Evolutionary conservation across 148 eudicot species (phyloP).

Genomic region (Silene conica): DNA sequence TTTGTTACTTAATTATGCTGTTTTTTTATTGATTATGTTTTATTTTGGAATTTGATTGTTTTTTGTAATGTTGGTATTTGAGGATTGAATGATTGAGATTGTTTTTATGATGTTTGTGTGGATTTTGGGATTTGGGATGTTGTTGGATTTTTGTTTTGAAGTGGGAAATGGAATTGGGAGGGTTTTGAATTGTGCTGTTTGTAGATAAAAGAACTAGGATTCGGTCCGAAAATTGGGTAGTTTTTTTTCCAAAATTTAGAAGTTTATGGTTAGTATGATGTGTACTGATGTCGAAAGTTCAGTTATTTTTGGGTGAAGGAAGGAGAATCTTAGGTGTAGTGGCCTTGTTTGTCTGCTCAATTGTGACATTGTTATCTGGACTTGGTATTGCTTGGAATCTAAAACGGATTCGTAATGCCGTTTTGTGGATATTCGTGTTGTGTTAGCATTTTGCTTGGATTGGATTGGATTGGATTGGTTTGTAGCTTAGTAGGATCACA

Average conservation of each 20-base stretch:
- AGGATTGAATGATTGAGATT: background rate
- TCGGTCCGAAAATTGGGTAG: background rate
- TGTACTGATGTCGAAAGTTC: background rate
- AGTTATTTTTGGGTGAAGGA: constrained; percentile 1
- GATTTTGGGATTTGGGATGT: background rate
- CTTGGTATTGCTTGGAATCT: background rate
- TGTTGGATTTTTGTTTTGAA: constrained; percentile 8
- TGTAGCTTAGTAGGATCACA: background rate
- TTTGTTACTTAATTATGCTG: background rate
- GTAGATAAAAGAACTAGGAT: background rate
- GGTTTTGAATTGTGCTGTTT: background rate
- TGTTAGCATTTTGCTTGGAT: background rate
- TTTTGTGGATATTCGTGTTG: background rate
- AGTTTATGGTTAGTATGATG: too few relatives aligned
- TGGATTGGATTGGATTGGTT: background rate
- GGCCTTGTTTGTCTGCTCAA: background rate
- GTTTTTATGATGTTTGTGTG: background rate
- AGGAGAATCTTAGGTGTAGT: background rate
- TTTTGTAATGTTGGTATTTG: background rate
- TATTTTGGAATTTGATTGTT: background rate
- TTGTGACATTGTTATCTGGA: background rate
- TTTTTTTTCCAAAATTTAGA: too few relatives aligned
- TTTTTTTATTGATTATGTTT: background rate
- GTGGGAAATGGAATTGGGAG: constrained; percentile 5
- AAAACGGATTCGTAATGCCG: background rate